Conservation (phyloP, 2,329 filamentous ascomycete genomes). For the Talaromyces sp. region DNA sequence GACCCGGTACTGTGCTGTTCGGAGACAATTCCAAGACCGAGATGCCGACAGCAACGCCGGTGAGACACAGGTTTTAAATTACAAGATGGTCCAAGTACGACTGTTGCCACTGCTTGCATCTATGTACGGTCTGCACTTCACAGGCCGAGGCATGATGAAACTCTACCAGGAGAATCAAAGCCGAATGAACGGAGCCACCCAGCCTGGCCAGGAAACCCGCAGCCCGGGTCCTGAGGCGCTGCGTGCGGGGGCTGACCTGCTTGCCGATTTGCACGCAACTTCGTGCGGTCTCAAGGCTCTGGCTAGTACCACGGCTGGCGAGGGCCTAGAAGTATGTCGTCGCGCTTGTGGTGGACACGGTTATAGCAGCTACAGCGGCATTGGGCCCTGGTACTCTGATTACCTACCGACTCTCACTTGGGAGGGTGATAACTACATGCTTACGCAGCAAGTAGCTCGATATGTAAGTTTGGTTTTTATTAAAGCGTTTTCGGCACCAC, state of each 20-base stretch:
- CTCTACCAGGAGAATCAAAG: not conserved
- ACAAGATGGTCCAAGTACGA: slow-evolving; percentile 10
- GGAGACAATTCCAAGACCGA: slow-evolving; percentile 6
- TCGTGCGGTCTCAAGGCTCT: slow-evolving; percentile 72
- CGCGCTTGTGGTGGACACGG: slow-evolving; percentile 73
- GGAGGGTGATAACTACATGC: slow-evolving; percentile 80
- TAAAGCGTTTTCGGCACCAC: not conserved
- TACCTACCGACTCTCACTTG: slow-evolving; percentile 67
- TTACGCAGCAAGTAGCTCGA: slow-evolving; percentile 71
- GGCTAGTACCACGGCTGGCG: slow-evolving; percentile 65
- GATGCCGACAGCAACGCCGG: not conserved
- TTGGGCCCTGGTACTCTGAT: slow-evolving; percentile 68
- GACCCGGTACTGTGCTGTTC: slow-evolving; percentile 8
- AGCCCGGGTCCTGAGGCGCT: not conserved
- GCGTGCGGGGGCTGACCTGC: slow-evolving; percentile 12
- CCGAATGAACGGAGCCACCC: not conserved
- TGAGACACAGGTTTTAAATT: slow-evolving; percentile 1
- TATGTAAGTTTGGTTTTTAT: slow-evolving; percentile 38
- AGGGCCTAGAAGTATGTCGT: slow-evolving; percentile 69
- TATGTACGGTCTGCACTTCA: slow-evolving; percentile 9
- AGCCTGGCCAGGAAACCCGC: slow-evolving; percentile 48
- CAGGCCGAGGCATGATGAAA: slow-evolving; percentile 2
- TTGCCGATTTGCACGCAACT: slow-evolving; percentile 71
- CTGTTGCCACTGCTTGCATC: slow-evolving; percentile 8
- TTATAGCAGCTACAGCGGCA: slow-evolving; percentile 70